Base-by-base conservation (phyloP, 2,329 filamentous ascomycete genomes). In the Xylaria sp. region DNA sequence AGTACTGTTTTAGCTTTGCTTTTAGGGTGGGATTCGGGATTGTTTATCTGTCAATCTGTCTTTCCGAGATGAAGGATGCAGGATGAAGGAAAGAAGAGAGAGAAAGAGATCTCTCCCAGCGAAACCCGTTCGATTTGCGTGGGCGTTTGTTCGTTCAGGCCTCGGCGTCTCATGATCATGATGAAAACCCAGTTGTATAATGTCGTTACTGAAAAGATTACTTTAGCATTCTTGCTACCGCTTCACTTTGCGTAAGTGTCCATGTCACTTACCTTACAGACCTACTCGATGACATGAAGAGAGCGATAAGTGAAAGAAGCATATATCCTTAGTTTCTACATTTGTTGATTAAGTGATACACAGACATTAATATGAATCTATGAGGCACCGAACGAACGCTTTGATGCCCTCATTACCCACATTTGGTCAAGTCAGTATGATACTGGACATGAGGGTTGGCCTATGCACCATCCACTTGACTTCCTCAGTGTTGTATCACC, bases 121-220 rank as follows among this genome's bases (percentile, higher is more conserved):
- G n/a, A n/a, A 27, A 46, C 43, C 25, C n/a, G 17, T 27, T n/a
- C 23, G 23, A 46, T 29, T n/a, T 23, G 19, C 40, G 27, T 27
- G 17, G 51, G 38, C 27, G 38, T 37, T 33, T 23, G n/a, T 43
- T 27, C 35, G 35, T 11, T 40, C 41, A 10, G n/a, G n/a, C n/a
- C 40, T n/a, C 15, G 9, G 40, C 41, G 31, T 15, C 27, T 57
- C 37, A 49, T 51, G 44, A 57, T 33, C 44, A 57, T 35, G 46
- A 51, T 43, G 27, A 57, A 29, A 38, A 35, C 37, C 6, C 7
- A 47, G 9, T 33, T 51, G 51, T 11, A 51, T 51, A 57, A 49
- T 57, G 29, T 21, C 44, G 38, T 27, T 49, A 46, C 21, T n/a
- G 21, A 38, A 13, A 15, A 15, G 21, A 27, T 19, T 21, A 15